Evolutionary conservation across 306 rosid species (phyloP), one percentile per base, ranked within the genome.

Genomic region (Amphicarpaea edgeworthii): DNA sequence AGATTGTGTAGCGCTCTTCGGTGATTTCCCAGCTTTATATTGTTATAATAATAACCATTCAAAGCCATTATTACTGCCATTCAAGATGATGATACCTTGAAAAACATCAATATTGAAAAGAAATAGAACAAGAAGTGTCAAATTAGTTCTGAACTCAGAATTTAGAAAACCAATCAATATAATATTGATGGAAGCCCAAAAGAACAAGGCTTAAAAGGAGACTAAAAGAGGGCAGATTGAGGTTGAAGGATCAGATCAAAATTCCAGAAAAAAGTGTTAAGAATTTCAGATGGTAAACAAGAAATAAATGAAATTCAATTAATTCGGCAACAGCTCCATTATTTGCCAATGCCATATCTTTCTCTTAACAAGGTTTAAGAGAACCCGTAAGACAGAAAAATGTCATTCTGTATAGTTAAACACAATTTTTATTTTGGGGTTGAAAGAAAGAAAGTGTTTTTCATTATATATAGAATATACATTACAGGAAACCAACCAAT

Each of bases 21-120:
- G 15, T 84, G 92, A 53, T 72, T 80, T 72, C 73, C 53, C 45
- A 77, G 68, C 84, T 83, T 87, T 64, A 82, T 71, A 81, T 82
- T 78, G 70, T 63, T 84, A 79, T 83, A 80, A 65, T 77, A 85
- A 82, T 83, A 84, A 77, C 92, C 81, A 53, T 90, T 79, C 49
- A 88, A 88, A 81, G 97, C 93, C 86, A 89, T 83, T 64, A 75
- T 86, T 81, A 83, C 88, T 61, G 89, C 89, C 90, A 85, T 88
- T 71, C 76, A 77, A 68, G 86, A 55, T 57, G 38, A 81, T 64
- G 77, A 21, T 51, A 78, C 74, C 83, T 77, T 45, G 21, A 45
- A 45, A 16, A 82, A 77, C 40, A 69, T 32, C 26, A 78, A 57
- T 10, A 53, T 73, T 20, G 62, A 55, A 45, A 12, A 72, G 5